Base-by-base conservation (phyloP, 192 early-diverging fungal genomes). In the Gonapodya sp. region DNA sequence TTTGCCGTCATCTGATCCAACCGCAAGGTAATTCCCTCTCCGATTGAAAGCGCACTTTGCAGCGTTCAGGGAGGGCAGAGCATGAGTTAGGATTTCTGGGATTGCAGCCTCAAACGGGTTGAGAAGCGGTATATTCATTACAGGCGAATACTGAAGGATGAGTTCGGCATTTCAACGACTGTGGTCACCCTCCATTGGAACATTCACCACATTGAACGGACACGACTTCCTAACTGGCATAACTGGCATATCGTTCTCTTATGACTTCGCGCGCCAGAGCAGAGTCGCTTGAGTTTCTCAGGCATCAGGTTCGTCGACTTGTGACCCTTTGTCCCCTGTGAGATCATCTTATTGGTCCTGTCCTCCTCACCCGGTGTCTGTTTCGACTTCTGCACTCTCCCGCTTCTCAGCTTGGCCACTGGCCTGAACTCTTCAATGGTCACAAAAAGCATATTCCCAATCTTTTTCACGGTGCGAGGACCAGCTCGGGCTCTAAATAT, bases 31-130 rank as follows among this genome's bases (percentile, higher is more conserved):
- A n/a, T 93, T 95, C 16, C 94, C 95, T 73, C 89, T 81, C 82
- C 88, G 86, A 82, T 96, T 96, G 83, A 95, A 98, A 30, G 86
- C 84, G 81, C 94, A 93, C 34, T 85, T 88, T 16, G 89, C 84
- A 0, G 91, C 91, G 72, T 90, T 90, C 8, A 91, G 93, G 82
- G 93, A 90, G 81, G 91, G 91, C 14, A 96, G 83, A 1, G 91
- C 92, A 35, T 92, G 92, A 81, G 93, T 92, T 24, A 96, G 92
- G 35, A 89, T 87, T 82, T 94, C 91, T 18, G 95, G 94, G 77
- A 93, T 93, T 86, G 94, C 93, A 35, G 90, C 91, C 84, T 93
- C 94, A 83, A 92, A 95, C 73, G 94, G 94, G 82, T 93, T 83
- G 18, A 90, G 86, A 79, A 90, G 83, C 81, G 88, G 86, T 31